phyloP scores from a whole-genome alignment of 805 yeast species.

The Ogataea pignaliae region DNA sequence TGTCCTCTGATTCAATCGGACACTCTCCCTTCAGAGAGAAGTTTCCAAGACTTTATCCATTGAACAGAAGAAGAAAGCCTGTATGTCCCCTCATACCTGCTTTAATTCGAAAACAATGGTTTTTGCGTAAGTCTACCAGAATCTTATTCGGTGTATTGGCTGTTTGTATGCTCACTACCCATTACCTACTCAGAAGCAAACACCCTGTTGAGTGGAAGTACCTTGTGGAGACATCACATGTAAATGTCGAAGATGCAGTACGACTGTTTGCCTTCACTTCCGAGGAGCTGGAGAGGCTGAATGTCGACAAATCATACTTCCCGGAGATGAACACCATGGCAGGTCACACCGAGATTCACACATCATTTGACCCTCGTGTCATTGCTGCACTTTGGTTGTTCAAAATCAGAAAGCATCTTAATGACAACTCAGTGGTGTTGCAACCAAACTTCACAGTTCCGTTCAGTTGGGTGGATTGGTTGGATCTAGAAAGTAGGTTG shows the following conservation, averaged over 20 bases:
- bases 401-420: constrained; percentile 9
- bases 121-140: too few species aligned
- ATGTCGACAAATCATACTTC: not conserved
- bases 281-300: not conserved
- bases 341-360: too few species aligned
- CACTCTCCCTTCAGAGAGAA: too few species aligned
- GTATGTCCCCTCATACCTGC: too few species aligned
- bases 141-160: too few species aligned
- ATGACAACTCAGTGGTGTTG: constrained; percentile 1
- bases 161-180: too few species aligned
- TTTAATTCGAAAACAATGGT: too few species aligned
- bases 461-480: constrained; percentile 31
- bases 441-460: constrained; percentile 17
- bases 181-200: not conserved
- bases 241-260: not conserved
- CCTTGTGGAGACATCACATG: not conserved
- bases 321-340: not conserved
- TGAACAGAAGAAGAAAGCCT: too few species aligned
- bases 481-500: constrained; percentile 21
- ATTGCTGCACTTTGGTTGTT: constrained; percentile 16
- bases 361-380: constrained; percentile 14
- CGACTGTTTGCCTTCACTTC: not conserved
- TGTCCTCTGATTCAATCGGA: too few species aligned
- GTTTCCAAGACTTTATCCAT: too few species aligned
- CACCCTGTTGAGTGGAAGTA: constrained; percentile 1